Conservation (phyloP, 2,329 filamentous ascomycete species). For the Aspergillus texensis region DNA sequence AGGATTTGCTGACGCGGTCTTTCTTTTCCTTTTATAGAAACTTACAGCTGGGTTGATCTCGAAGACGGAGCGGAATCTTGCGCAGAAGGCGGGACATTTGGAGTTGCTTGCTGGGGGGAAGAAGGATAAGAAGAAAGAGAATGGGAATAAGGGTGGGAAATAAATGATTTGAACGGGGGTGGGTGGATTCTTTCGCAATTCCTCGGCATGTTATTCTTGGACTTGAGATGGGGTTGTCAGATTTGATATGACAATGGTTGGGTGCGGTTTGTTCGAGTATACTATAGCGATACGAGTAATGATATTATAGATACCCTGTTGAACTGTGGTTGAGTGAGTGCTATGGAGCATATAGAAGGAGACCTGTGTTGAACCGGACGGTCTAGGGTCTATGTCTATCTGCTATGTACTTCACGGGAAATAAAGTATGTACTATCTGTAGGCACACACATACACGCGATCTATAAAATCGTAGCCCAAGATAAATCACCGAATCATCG, state of each 20-base stretch:
- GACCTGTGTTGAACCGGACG: background rate
- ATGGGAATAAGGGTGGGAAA: slow-evolving; percentile 34
- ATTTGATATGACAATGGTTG: background rate
- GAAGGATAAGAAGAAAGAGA: slow-evolving; percentile 55
- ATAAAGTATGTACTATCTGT: slow-evolving; percentile 5
- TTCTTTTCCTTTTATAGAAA: slow-evolving; percentile 48
- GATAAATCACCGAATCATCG: slow-evolving; percentile 8
- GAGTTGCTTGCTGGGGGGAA: slow-evolving; percentile 69
- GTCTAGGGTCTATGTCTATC: background rate
- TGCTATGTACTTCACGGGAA: slow-evolving; percentile 6
- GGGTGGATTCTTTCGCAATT: background rate
- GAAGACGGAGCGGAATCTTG: slow-evolving; percentile 68
- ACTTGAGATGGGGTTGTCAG: background rate
- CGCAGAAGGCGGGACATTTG: slow-evolving; percentile 69
- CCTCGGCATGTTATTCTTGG: background rate
- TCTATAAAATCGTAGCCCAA: background rate
- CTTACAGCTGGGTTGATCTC: slow-evolving; percentile 63
- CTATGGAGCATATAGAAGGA: background rate
- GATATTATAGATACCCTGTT: slow-evolving; percentile 22
- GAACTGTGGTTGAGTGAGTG: background rate
- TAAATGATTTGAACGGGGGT: slow-evolving; percentile 10
- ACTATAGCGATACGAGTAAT: slow-evolving; percentile 16
- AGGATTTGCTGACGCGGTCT: background rate
- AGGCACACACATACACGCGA: slow-evolving; percentile 5
- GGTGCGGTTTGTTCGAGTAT: background rate